Base-by-base conservation (phyloP, 1,284 basidiomycete genomes). In the Leccinum glutinopallens region DNA sequence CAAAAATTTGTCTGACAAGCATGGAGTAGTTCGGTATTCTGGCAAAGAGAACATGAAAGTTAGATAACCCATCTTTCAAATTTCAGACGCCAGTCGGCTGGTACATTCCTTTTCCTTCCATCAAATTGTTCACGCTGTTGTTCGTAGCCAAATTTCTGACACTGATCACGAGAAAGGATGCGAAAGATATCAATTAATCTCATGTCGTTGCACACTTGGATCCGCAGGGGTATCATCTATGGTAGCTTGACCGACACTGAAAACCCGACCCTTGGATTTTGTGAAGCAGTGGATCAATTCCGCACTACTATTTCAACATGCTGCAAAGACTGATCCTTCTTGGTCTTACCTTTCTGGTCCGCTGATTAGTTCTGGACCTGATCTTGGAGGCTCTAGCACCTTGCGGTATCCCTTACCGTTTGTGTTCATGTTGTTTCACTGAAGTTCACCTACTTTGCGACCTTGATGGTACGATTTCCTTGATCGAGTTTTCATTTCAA, bases 311-410 rank as follows among this genome's bases (percentile, higher is more conserved):
- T 37, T 37, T 67, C 6, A 56, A 62, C 59, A 69, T 9, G 33
- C 54, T 15, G 8, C 10, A 17, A 3, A 35, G 65, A 13, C 8
- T 69, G 8, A 51, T 5, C 32, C 69, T 69, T 39, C 59, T 68
- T 15, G 57, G n/a, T 9, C 43, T 53, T 12, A 57, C 57, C 17
- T 49, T 62, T n/a, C 39, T 25, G 46, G 22, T 35, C 12, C 58
- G 66, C 4, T 68, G 19, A 59, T 9, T 39, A 58, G 33, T 33
- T 43, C 8, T 5, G 9, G n/a, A 22, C 49, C 5, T 22, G 10
- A 59, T 22, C n/a, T n/a, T 3, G 8, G 13, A 4, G 60, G 63
- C 43, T 58, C 68, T 7, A 32, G 25, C 13, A 29, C 25, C 19
- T 32, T 33, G 17, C 4, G 4, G 9, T 19, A 10, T 29, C 53